Conservation (phyloP, 2,329 filamentous ascomycete genomes). For the Gaeumannomyces tritici region DNA sequence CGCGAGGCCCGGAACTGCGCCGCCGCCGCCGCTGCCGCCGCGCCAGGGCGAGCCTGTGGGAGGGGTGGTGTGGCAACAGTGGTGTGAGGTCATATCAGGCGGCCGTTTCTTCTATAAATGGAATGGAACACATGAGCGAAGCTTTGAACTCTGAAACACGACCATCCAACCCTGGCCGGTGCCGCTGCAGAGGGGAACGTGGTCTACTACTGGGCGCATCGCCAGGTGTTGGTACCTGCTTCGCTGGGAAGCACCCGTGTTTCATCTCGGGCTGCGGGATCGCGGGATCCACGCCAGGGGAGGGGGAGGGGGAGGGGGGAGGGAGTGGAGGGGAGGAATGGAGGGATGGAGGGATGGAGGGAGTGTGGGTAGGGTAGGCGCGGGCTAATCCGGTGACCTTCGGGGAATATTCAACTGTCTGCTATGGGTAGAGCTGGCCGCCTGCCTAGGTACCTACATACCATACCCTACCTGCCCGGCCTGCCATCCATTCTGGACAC, state of each 20-base stretch:
- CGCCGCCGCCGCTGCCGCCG: no score
- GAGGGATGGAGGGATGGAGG: no score
- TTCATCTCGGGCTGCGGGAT: neutral
- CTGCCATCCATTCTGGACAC: neutral
- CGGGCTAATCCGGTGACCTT: neutral
- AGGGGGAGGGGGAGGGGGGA: no score
- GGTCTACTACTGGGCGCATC: no score
- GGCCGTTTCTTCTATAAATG: neutral
- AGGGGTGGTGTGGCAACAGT: no score
- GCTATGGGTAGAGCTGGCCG: no score
- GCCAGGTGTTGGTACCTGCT: no score
- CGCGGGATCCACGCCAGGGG: neutral
- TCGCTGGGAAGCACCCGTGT: no score
- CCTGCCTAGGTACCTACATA: no score
- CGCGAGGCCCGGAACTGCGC: conserved; percentile 33
- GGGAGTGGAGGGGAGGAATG: no score
- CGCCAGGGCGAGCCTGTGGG: neutral
- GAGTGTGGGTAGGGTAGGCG: no score
- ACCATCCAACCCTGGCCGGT: neutral
- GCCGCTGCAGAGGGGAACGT: no score
- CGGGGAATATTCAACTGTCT: neutral
- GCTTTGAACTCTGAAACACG: neutral
- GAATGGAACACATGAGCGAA: neutral
- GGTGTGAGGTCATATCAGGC: neutral
- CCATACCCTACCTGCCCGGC: neutral